These are phyloP conservation scores for Emericellopsis atlantica DNA, from an alignment of 2,329 filamentous ascomycete genomes.

Conservation along the genomic window DNA sequence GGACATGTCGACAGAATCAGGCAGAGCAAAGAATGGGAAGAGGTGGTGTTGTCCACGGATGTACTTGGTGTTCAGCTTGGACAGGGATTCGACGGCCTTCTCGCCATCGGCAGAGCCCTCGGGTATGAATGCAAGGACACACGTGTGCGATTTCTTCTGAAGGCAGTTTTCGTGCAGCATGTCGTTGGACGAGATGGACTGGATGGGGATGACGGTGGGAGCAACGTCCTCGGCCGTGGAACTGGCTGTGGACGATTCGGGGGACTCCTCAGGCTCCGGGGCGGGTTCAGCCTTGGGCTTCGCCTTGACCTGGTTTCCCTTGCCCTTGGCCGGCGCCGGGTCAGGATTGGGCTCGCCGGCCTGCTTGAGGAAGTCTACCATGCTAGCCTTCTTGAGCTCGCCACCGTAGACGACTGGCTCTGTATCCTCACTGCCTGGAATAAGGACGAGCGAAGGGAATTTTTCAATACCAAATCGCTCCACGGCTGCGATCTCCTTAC, in stretches of 20 bases:
- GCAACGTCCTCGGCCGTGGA: slow-evolving; percentile 8
- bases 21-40: slow-evolving; percentile 75
- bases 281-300: slow-evolving; percentile 12
- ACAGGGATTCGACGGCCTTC: slow-evolving; percentile 49
- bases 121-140: slow-evolving; percentile 65
- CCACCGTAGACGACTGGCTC: slow-evolving; percentile 66
- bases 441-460: slow-evolving; percentile 69
- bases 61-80: slow-evolving; percentile 68
- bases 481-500: slow-evolving; percentile 63
- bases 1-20: slow-evolving; percentile 28
- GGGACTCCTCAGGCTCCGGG: slow-evolving; percentile 14
- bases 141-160: slow-evolving; percentile 63
- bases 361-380: slow-evolving; percentile 74
- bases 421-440: slow-evolving; percentile 53
- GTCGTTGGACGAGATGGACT: slow-evolving; percentile 48
- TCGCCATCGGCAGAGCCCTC: slow-evolving; percentile 36
- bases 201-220: slow-evolving; percentile 42
- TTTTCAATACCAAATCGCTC: slow-evolving; percentile 63
- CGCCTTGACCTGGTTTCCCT: slow-evolving; percentile 19
- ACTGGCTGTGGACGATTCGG: slow-evolving; percentile 13
- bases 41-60: slow-evolving; percentile 50
- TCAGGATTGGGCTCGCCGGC: slow-evolving; percentile 69
- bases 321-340: slow-evolving; percentile 32
- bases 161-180: slow-evolving; percentile 63
- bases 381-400: slow-evolving; percentile 70